phyloP scores from a whole-genome alignment of 805 yeast genomes.

The Candida ovalis region DNA sequence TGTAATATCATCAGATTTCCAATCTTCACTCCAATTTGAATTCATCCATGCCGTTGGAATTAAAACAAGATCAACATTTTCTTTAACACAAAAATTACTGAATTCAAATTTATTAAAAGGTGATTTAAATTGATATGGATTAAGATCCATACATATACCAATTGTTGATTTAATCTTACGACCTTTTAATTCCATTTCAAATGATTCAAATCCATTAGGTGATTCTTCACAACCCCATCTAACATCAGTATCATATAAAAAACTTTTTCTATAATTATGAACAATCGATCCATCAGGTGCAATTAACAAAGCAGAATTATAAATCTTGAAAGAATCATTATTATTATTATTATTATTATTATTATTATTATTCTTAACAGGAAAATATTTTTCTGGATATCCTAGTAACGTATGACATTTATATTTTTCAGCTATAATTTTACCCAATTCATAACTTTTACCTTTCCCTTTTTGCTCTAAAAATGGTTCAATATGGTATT shows the following conservation, averaged over 20 bases:
- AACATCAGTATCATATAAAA: constrained; percentile 75
- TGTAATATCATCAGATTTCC: constrained; percentile 16
- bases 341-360: no score
- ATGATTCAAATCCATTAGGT: constrained; percentile 53
- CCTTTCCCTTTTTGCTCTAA: constrained; percentile 41
- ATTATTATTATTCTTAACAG: no score
- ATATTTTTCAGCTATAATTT: constrained; percentile 42
- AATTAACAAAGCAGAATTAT: constrained; percentile 70
- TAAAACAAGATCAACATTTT: constrained; percentile 52
- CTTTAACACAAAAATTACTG: constrained; percentile 45
- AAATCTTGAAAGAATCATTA: constrained; percentile 32
- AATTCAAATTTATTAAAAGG: constrained; percentile 76
- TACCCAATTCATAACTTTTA: constrained; percentile 54
- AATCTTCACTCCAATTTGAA: constrained; percentile 37
- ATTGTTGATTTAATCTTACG: constrained; percentile 43
- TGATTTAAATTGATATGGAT: constrained; percentile 79
- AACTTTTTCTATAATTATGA: constrained; percentile 70
- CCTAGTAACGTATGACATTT: constrained; percentile 74
- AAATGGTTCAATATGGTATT: constrained; percentile 50
- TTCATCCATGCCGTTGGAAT: constrained; percentile 87
- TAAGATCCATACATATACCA: constrained; percentile 94
- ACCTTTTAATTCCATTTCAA: constrained; percentile 38
- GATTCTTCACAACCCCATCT: constrained; percentile 76
- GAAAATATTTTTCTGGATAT: constrained; percentile 65
- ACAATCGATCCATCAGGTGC: constrained; percentile 54